Evolutionary conservation across 2,329 filamentous ascomycete species (phyloP).

Genomic region (Alternaria postmessia): DNA sequence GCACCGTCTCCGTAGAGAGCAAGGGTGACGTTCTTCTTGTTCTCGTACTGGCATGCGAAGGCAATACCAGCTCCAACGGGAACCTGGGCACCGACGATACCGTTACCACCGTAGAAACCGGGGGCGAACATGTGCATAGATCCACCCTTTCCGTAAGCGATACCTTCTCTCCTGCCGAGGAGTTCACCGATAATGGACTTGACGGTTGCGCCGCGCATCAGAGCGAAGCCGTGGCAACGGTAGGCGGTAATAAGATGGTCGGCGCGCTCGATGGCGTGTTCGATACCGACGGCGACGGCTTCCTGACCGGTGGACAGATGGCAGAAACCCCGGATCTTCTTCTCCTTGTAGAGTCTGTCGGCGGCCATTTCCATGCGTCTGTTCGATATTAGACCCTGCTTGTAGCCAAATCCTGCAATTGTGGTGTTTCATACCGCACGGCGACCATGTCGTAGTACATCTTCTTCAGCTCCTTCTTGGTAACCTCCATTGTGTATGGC

Average conservation of each 20-base stretch:
- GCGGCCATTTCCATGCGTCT: conserved; percentile 99
- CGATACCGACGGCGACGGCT: conserved; percentile 95
- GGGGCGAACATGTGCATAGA: conserved; percentile 99
- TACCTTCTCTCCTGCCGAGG: conserved; percentile 90
- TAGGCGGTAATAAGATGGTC: conserved; percentile 98
- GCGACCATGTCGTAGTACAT: conserved; percentile 99
- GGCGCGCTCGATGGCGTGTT: conserved; percentile 88
- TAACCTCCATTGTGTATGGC: conserved; percentile 88
- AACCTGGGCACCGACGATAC: conserved; percentile 98
- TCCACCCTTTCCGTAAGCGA: conserved; percentile 97
- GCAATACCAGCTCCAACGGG: conserved; percentile 95
- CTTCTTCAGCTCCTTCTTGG: conserved; percentile 97
- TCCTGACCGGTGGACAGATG: conserved; percentile 98
- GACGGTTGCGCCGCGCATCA: conserved; percentile 88
- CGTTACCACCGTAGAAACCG: conserved; percentile 98
- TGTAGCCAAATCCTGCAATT: neutral
- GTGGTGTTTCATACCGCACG: conserved; percentile 73
- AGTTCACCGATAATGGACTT: conserved; percentile 32
- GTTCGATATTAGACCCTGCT: conserved; percentile 26
- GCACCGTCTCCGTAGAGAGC: conserved; percentile 98
- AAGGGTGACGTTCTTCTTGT: conserved; percentile 84
- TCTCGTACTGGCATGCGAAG: conserved; percentile 95
- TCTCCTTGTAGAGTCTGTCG: conserved; percentile 99
- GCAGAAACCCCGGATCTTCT: conserved; percentile 99
- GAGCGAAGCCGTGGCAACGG: conserved; percentile 97